Conservation (phyloP, 1,284 basidiomycete genomes). For the Naganishia liquefaciens region DNA sequence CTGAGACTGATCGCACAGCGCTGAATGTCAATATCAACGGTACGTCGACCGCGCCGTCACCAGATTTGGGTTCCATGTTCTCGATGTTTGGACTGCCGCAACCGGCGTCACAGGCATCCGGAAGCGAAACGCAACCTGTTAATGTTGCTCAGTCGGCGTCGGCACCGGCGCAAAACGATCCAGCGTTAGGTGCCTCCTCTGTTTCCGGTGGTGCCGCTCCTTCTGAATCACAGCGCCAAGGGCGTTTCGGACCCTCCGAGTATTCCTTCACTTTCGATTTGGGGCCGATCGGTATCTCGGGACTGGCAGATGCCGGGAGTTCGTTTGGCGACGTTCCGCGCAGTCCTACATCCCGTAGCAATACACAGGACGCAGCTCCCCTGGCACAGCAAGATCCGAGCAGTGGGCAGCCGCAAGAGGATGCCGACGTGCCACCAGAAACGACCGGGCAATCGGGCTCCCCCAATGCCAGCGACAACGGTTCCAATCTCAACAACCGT, state of each 20-base stretch:
- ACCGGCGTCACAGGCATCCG: neutral
- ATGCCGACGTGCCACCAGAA: no score
- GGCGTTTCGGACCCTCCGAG: neutral
- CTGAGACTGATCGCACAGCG: no score
- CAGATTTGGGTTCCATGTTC: conserved; percentile 14
- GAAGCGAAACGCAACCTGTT: neutral
- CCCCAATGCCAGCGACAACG: neutral
- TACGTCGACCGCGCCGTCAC: neutral
- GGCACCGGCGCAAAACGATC: neutral
- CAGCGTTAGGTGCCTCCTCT: neutral
- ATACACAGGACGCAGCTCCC: no score
- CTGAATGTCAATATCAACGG: neutral
- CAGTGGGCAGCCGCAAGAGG: no score
- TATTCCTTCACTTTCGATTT: conserved; percentile 23
- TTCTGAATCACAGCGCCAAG: neutral
- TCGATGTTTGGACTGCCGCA: conserved; percentile 10
- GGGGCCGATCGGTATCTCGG: conserved; percentile 11
- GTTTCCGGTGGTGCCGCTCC: no score
- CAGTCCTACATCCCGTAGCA: neutral
- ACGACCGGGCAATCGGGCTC: neutral
- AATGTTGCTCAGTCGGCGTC: neutral
- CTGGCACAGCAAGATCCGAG: no score
- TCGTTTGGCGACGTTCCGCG: neutral
- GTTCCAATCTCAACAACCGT: neutral
- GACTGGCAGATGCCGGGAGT: neutral